phyloP scores from a whole-genome alignment of 495 filamentous ascomycete species.

The Hypoxylon intermedium region DNA sequence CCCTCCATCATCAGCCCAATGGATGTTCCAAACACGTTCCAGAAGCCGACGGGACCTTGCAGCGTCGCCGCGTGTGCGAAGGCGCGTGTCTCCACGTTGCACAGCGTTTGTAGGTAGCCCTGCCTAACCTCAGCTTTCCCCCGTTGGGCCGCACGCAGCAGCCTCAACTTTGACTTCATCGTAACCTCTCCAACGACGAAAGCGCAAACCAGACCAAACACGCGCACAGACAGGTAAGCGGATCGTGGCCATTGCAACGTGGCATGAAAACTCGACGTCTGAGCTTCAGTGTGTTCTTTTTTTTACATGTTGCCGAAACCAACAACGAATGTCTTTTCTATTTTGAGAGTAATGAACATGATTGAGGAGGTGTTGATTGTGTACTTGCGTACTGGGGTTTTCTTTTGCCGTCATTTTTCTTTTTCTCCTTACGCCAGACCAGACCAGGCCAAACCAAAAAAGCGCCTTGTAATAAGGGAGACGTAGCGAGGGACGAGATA shows the following conservation, averaged over 20 bases:
- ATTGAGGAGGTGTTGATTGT: constrained; percentile 11
- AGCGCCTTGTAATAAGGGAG: constrained; percentile 10
- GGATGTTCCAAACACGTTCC: constrained; percentile 29
- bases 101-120: constrained; percentile 38
- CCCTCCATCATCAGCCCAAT: constrained; percentile 27
- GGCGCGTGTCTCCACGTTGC: constrained; percentile 38
- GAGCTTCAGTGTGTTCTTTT: background rate
- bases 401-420: constrained; percentile 26
- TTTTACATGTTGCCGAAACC: constrained; percentile 11
- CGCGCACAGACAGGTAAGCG: background rate
- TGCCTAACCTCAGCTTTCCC: constrained; percentile 34
- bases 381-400: constrained; percentile 37
- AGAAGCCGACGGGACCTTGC: constrained; percentile 40
- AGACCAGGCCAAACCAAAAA: constrained; percentile 1
- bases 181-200: constrained; percentile 6
- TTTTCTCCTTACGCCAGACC: constrained; percentile 19
- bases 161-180: constrained; percentile 41
- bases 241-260: constrained; percentile 28
- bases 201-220: constrained; percentile 6
- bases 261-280: constrained; percentile 14
- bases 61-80: constrained; percentile 37
- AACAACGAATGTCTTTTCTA: constrained; percentile 23
- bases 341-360: constrained; percentile 24
- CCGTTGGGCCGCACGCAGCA: constrained; percentile 30
- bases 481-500: background rate